Evolutionary conservation across 208 protist genomes (phyloP).

Genomic region (Crithidia mellificae): DNA sequence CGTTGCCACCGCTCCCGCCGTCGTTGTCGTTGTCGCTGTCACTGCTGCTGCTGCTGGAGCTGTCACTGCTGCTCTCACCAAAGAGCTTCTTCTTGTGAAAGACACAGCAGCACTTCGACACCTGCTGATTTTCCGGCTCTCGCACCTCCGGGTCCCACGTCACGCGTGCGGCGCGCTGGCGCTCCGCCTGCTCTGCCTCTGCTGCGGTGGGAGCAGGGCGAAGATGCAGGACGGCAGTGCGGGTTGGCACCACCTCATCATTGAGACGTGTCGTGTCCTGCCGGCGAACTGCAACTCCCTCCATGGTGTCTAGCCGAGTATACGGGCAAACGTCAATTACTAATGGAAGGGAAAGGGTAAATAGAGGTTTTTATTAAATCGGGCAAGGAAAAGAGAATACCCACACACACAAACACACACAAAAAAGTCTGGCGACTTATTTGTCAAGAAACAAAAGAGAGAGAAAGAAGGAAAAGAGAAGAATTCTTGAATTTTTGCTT

Average conservation of each 20-base stretch:
- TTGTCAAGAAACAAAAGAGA: no score
- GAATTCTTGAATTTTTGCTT: no score
- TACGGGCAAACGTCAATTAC: neutral
- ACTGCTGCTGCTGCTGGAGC: constrained; percentile 41
- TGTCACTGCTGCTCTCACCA: constrained; percentile 79
- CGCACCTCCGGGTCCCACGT: constrained; percentile 58
- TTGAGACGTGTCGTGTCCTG: neutral
- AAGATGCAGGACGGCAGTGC: constrained; percentile 35
- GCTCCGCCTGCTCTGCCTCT: constrained; percentile 24
- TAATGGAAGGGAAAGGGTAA: neutral
- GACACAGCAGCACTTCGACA: constrained; percentile 87
- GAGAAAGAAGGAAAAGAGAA: no score
- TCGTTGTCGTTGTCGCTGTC: constrained; percentile 13
- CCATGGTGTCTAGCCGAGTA: constrained; percentile 2
- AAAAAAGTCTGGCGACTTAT: no score
- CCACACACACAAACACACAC: no score
- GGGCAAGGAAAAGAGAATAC: no score
- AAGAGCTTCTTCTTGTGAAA: constrained; percentile 91
- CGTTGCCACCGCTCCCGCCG: neutral
- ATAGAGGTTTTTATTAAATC: no score
- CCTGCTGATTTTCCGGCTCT: constrained; percentile 68
- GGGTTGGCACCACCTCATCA: constrained; percentile 25
- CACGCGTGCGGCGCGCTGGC: constrained; percentile 36
- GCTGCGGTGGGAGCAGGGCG: constrained; percentile 24
- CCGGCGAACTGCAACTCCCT: constrained; percentile 16